Conservation (phyloP, 225 moss, liverwort and hornwort species). For the Straminergon stramineum region DNA sequence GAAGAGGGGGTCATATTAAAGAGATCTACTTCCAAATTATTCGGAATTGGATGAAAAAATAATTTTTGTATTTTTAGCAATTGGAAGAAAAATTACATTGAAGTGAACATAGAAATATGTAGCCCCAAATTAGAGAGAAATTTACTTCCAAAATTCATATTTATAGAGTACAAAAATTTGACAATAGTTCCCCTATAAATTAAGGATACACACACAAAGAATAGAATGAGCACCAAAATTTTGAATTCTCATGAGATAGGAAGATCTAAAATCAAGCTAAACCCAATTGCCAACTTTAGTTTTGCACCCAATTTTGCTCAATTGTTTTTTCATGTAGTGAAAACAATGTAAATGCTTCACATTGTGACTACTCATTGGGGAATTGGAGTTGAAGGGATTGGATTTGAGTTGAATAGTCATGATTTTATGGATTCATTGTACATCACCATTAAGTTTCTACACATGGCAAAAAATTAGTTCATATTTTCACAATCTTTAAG, state of each 20-base stretch:
- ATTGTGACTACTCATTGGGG: neutral
- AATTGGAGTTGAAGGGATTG: neutral
- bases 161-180: neutral
- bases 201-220: fast-evolving
- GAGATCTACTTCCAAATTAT: neutral
- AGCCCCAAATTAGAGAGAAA: fast-evolving
- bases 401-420: neutral
- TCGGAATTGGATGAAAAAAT: neutral
- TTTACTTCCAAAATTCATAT: neutral
- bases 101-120: neutral
- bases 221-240: neutral
- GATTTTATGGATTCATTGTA: neutral
- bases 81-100: neutral
- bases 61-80: neutral
- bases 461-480: neutral
- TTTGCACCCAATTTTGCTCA: neutral
- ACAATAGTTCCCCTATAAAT: no score
- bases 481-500: neutral
- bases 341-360: neutral
- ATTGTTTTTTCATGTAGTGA: neutral
- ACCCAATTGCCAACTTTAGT: neutral
- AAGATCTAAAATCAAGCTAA: neutral
- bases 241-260: neutral
- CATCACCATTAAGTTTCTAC: no score
- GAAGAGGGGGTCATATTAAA: no score